These are phyloP conservation scores for Coemansia sp. DNA, from an alignment of 371 early-diverging fungal genomes.

Conservation along the genomic window DNA sequence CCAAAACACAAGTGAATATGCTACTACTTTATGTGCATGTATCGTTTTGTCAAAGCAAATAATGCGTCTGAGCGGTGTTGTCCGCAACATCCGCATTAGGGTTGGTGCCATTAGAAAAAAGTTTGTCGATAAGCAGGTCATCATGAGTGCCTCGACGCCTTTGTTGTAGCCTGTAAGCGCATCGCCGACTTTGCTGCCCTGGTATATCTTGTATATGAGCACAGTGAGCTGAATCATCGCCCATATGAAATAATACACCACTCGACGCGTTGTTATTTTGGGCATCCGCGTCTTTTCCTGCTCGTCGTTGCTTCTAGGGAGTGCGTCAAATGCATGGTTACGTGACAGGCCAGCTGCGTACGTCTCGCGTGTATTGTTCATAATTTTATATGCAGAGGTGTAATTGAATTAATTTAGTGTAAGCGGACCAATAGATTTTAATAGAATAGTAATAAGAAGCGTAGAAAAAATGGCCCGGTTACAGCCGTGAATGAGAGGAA, in stretches of 20 bases:
- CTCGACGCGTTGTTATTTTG: constrained; percentile 26
- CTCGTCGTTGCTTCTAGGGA: background rate
- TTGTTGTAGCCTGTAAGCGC: constrained; percentile 18
- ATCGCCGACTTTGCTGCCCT: constrained; percentile 5
- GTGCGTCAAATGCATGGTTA: constrained; percentile 30
- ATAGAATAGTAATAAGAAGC: too few species aligned
- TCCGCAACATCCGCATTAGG: constrained; percentile 51
- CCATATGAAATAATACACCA: constrained; percentile 32
- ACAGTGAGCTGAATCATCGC: constrained; percentile 21
- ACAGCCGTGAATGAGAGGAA: too few species aligned
- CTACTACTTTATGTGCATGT: constrained; percentile 66
- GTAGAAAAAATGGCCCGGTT: too few species aligned
- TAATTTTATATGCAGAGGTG: background rate
- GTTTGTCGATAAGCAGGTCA: constrained; percentile 36
- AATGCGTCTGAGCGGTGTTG: constrained; percentile 54
- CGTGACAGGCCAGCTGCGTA: constrained; percentile 22
- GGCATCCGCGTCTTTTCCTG: background rate
- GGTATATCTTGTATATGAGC: constrained; percentile 4
- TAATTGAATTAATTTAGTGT: background rate
- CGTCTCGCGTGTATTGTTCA: background rate
- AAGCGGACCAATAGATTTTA: too few species aligned
- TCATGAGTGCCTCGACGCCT: constrained; percentile 13
- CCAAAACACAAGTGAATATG: constrained; percentile 61
- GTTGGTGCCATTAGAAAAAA: constrained; percentile 52
- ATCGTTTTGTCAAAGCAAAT: constrained; percentile 66